phyloP scores from a whole-genome alignment of 768 basidiomycete species.

The Pleurotus tuoliensis region DNA sequence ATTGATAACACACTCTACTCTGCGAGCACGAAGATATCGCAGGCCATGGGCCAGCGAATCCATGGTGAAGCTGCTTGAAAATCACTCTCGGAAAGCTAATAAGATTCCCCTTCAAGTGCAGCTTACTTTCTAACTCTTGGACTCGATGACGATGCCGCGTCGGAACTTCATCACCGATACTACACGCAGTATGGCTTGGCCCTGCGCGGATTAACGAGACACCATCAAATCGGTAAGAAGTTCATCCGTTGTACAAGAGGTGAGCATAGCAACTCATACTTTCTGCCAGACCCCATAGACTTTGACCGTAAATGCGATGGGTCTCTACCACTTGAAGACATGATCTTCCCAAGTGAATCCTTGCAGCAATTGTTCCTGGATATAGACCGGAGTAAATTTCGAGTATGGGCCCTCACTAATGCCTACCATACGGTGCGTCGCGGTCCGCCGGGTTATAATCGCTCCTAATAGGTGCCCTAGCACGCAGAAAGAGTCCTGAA shows the following conservation, averaged over 20 bases:
- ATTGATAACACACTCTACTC: constrained; percentile 90
- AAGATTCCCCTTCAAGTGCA: constrained; percentile 20
- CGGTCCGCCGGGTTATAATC: constrained; percentile 7
- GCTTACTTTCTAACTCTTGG: constrained; percentile 76
- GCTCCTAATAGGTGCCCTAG: constrained; percentile 30
- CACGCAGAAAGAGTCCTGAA: constrained; percentile 78
- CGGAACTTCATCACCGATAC: constrained; percentile 65
- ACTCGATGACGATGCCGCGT: constrained; percentile 63
- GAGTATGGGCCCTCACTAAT: constrained; percentile 87
- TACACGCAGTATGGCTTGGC: constrained; percentile 83
- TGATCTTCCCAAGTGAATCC: constrained; percentile 61
- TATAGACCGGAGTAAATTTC: constrained; percentile 69
- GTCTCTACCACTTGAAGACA: constrained; percentile 75
- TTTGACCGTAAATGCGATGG: constrained; percentile 85
- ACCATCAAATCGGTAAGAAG: constrained; percentile 68
- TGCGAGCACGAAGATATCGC: constrained; percentile 66
- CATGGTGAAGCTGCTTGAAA: constrained; percentile 43
- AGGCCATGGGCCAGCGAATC: constrained; percentile 76
- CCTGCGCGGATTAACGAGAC: constrained; percentile 68
- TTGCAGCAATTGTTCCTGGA: constrained; percentile 70
- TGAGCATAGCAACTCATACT: neutral
- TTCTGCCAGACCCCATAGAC: constrained; percentile 61
- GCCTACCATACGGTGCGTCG: constrained; percentile 66
- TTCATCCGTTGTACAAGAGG: constrained; percentile 1
- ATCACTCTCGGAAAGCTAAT: neutral